Percentiles rank a stretch among this genome's conserved stretches.
These are phyloP conservation scores for Drechslerella stenobrocha DNA, from an alignment of 2,329 filamentous ascomycete genomes.

Conservation along the genomic window DNA sequence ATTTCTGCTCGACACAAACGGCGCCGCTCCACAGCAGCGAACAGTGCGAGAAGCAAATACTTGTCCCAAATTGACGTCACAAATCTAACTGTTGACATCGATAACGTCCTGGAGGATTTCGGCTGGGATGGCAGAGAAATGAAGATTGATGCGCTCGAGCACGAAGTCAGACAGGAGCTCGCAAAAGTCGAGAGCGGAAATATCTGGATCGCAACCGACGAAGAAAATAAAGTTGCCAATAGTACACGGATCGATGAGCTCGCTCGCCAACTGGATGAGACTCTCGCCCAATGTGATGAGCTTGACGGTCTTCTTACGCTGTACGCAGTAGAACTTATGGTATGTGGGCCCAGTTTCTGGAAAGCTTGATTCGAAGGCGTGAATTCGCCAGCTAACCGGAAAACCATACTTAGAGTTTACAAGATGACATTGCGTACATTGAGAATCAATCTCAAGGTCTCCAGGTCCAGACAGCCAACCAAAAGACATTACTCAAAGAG, in stretches of 20 bases:
- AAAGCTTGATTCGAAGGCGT: slow-evolving; percentile 53
- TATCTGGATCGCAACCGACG: slow-evolving; percentile 56
- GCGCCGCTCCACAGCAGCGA: slow-evolving; percentile 35
- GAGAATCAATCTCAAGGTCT: slow-evolving; percentile 96
- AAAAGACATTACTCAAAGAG: slow-evolving; percentile 88
- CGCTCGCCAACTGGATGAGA: slow-evolving; percentile 79
- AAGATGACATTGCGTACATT: slow-evolving; percentile 94
- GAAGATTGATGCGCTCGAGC: slow-evolving; percentile 52
- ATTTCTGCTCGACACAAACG: slow-evolving; percentile 36
- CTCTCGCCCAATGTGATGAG: slow-evolving; percentile 95
- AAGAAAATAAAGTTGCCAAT: slow-evolving; percentile 58
- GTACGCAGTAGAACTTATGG: slow-evolving; percentile 90
- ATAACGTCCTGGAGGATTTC: slow-evolving; percentile 52
- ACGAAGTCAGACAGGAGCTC: slow-evolving; percentile 52
- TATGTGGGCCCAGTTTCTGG: slow-evolving; percentile 58
- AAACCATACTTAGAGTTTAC: slow-evolving; percentile 69
- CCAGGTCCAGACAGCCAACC: slow-evolving; percentile 95
- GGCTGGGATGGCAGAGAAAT: slow-evolving; percentile 52
- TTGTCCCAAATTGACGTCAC: slow-evolving; percentile 51
- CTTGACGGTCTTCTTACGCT: slow-evolving; percentile 90
- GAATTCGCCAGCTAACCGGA: too few species aligned
- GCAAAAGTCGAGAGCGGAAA: slow-evolving; percentile 53
- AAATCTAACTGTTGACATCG: slow-evolving; percentile 52
- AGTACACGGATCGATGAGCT: slow-evolving; percentile 88
- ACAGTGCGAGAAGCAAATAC: slow-evolving; percentile 34